Conservation (phyloP, 495 filamentous ascomycete species). For the Tuber magnatum region DNA sequence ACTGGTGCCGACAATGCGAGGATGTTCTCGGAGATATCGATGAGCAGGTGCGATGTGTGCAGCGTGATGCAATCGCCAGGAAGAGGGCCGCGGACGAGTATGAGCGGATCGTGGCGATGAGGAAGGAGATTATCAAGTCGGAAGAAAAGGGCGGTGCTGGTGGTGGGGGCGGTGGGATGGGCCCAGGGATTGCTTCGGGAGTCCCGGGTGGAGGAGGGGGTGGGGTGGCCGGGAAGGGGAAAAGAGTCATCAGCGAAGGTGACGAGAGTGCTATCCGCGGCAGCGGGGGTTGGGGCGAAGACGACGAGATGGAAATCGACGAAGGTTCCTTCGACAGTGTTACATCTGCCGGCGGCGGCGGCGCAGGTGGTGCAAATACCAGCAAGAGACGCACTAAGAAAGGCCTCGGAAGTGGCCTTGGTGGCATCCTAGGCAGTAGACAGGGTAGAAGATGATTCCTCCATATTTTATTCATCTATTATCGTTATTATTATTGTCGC, state of each 20-base stretch:
- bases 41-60: constrained; percentile 46
- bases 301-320: constrained; percentile 55
- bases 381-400: constrained; percentile 33
- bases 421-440: constrained; percentile 6
- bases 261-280: constrained; percentile 44
- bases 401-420: constrained; percentile 18
- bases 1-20: constrained; percentile 71
- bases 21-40: constrained; percentile 70
- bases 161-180: constrained; percentile 40
- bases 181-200: constrained; percentile 24
- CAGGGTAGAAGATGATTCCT: constrained; percentile 21
- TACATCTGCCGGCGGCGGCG: constrained; percentile 9
- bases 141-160: constrained; percentile 42
- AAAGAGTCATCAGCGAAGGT: constrained; percentile 47
- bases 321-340: constrained; percentile 45
- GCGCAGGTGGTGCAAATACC: constrained; percentile 32
- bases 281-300: constrained; percentile 47
- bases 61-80: constrained; percentile 46
- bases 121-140: constrained; percentile 30
- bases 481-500: too few species aligned
- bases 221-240: constrained; percentile 43
- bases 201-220: constrained; percentile 40
- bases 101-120: constrained; percentile 25
- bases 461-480: background rate
- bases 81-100: constrained; percentile 43